These are phyloP conservation scores for Catharanthus roseus DNA, from an alignment of 257 asterid genomes.

Conservation along the genomic window DNA sequence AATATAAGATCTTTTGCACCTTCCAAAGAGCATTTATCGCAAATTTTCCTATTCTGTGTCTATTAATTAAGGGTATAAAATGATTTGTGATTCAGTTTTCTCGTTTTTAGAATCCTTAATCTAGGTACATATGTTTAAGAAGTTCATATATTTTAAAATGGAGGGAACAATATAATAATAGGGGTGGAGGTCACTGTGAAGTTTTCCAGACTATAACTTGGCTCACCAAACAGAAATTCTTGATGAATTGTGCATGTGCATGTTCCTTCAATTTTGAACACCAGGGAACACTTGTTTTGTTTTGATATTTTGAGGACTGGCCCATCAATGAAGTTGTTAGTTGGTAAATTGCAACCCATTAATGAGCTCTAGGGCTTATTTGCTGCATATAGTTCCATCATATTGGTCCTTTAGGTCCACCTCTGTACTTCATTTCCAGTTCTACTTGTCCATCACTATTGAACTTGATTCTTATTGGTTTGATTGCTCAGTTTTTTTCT, in stretches of 20 bases:
- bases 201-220: background rate
- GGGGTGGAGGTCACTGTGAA: too few species aligned
- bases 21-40: too few species aligned
- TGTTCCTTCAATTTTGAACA: conserved; percentile 8
- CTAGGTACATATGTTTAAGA: too few species aligned
- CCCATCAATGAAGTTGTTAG: conserved; percentile 18
- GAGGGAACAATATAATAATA: too few species aligned
- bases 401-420: conserved; percentile 13
- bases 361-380: conserved; percentile 8
- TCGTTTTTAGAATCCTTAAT: too few species aligned
- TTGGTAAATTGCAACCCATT: conserved; percentile 14
- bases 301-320: conserved; percentile 7
- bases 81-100: too few species aligned
- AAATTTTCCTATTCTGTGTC: too few species aligned
- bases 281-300: conserved; percentile 10
- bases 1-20: too few species aligned
- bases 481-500: conserved; percentile 2
- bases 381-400: conserved; percentile 1
- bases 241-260: conserved; percentile 18
- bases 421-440: conserved; percentile 8
- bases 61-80: too few species aligned
- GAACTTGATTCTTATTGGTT: conserved; percentile 7
- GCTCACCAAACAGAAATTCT: background rate
- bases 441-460: conserved; percentile 10
- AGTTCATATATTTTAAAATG: too few species aligned